These are phyloP conservation scores for Chalciporus piperatus DNA, from an alignment of 768 basidiomycete genomes.

Conservation along the genomic window DNA sequence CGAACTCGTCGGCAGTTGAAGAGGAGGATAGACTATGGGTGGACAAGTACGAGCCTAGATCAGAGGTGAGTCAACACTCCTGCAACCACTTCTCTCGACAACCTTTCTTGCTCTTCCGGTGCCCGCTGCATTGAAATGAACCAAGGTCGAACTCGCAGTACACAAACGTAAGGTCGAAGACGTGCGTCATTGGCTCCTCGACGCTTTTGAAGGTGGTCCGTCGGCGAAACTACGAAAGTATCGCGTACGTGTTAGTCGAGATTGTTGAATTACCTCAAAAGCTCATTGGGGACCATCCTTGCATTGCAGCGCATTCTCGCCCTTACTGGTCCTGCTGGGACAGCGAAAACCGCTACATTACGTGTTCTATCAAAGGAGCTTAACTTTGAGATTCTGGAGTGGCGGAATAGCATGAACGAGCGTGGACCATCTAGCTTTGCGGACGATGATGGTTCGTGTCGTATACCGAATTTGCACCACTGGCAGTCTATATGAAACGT, in stretches of 20 bases:
- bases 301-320: slow-evolving; percentile 71
- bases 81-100: background rate
- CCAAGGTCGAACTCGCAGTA: slow-evolving; percentile 70
- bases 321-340: slow-evolving; percentile 85
- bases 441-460: slow-evolving; percentile 17
- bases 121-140: background rate
- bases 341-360: slow-evolving; percentile 86
- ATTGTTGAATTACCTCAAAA: background rate
- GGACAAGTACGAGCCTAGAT: slow-evolving; percentile 59
- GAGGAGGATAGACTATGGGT: slow-evolving; percentile 53
- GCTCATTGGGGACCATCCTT: background rate
- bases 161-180: slow-evolving; percentile 79
- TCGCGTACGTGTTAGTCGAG: slow-evolving; percentile 48
- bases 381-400: slow-evolving; percentile 80
- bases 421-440: slow-evolving; percentile 23
- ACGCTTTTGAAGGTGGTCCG: slow-evolving; percentile 68
- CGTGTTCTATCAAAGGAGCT: slow-evolving; percentile 72
- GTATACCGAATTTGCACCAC: background rate
- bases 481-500: background rate
- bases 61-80: slow-evolving; percentile 42
- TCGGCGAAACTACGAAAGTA: slow-evolving; percentile 67
- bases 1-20: background rate
- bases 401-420: slow-evolving; percentile 70
- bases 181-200: slow-evolving; percentile 69
- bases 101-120: background rate